Evolutionary conservation across 768 basidiomycete species (phyloP), one percentile per base, ranked within the genome.

Genomic region (Gautieria morchelliformis): DNA sequence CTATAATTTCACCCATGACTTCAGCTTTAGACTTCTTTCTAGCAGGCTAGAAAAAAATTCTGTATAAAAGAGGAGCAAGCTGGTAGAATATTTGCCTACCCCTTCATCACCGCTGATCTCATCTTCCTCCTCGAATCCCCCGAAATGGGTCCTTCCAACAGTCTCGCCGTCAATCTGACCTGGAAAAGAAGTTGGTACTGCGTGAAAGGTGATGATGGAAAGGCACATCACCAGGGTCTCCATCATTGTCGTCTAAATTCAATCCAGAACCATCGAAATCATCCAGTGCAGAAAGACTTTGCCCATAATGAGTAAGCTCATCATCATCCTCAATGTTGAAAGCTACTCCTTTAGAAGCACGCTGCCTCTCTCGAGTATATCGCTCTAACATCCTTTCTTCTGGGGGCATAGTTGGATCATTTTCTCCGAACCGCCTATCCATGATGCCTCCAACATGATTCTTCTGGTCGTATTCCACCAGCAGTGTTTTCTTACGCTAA

Each of bases 371-470:
- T 62, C 79, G 79, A 10, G 94, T 97, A 68, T 97, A 98, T 32
- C 96, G 86, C 70, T 95, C 93, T 39, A 97, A 77, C 86, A 97
- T 97, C 60, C 93, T 87, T 62, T 98, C 95, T 68, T 99, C 96
- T 33, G 93, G 75, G n/a, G 89, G 85, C 80, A 98, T 84, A 10
- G 84, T 79, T 1, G 93, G 85, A 60, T 98, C 85, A 66, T 90
- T 85, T 79, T 99, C 96, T 72, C 96, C 96, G 67, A 98, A 97
- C 19, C 96, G 86, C 52, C 91, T 81, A 71, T 99, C 96, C 57
- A 94, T 73, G 58, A 99, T 85, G 5, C 93, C 90, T 5, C 93
- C 94, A 10, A 87, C 83, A 61, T 84, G 87, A 49, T 81, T 84
- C 62, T 83, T 86, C 51, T 87, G 81, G 59, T 91, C 81, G 53